Evolutionary conservation across 148 eudicot genomes (phyloP).

Genomic region (Camellia japonica): DNA sequence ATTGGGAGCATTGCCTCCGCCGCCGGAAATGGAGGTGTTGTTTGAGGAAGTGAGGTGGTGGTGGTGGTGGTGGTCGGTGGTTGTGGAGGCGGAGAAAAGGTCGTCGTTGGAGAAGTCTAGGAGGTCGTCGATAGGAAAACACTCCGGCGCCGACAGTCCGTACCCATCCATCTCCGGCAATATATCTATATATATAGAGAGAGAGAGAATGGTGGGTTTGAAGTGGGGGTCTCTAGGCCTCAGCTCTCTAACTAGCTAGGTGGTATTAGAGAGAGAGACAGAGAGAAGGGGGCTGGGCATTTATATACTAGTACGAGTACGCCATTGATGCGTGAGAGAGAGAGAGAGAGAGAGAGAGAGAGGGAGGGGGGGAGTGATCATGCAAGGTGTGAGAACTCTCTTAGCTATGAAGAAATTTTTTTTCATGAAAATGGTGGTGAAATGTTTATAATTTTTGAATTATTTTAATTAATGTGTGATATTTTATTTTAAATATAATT

Average conservation of each 20-base stretch:
- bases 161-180: slow-evolving; percentile 17
- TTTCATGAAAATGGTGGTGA: no score
- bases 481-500: no score
- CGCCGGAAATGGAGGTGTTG: slow-evolving; percentile 2
- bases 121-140: slow-evolving; percentile 26
- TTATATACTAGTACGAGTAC: background rate
- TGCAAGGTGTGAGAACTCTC: slow-evolving; percentile 19
- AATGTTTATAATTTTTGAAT: no score
- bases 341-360: no score
- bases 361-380: slow-evolving; percentile 19
- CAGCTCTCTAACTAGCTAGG: background rate
- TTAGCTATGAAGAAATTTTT: no score
- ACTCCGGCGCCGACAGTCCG: slow-evolving; percentile 22
- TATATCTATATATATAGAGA: no score
- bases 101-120: slow-evolving; percentile 24
- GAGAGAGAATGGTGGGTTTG: background rate
- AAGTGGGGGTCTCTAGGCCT: background rate
- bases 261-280: slow-evolving; percentile 1
- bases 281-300: background rate
- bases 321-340: no score
- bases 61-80: slow-evolving; percentile 8
- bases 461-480: no score
- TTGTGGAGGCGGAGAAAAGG: slow-evolving; percentile 6
- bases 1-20: background rate
- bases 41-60: slow-evolving; percentile 8